Percentiles rank a stretch among this genome's conserved stretches.
phyloP scores from a whole-genome alignment of 768 basidiomycete genomes.

The Pulveroboletus sp. region DNA sequence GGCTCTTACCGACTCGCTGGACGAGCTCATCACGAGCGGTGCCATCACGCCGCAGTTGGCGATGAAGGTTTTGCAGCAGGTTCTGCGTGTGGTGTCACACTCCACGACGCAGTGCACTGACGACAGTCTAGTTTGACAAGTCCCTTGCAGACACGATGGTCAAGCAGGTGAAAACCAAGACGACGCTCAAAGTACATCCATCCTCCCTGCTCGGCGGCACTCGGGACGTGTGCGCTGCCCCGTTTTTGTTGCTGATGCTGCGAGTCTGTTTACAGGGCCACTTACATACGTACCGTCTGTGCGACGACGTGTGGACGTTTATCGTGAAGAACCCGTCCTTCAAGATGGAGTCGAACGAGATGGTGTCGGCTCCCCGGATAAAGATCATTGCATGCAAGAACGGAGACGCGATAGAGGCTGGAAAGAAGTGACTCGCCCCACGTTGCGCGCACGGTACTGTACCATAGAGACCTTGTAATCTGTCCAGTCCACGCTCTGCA shows the following conservation, averaged over 20 bases:
- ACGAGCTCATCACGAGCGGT: conserved; percentile 95
- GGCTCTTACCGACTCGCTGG: conserved; percentile 95
- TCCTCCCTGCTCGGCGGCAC: background rate
- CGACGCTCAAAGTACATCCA: conserved; percentile 73
- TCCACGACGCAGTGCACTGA: conserved; percentile 10
- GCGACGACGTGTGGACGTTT: conserved; percentile 99
- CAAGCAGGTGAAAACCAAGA: conserved; percentile 93
- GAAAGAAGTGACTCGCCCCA: conserved; percentile 56
- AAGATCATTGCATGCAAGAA: conserved; percentile 99
- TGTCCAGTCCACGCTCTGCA: background rate
- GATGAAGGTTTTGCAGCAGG: conserved; percentile 98
- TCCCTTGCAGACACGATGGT: conserved; percentile 89
- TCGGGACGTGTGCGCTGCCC: background rate
- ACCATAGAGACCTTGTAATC: conserved; percentile 29
- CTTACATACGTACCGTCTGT: conserved; percentile 85
- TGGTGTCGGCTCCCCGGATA: conserved; percentile 70
- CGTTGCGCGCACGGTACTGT: conserved; percentile 7
- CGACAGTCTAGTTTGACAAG: conserved; percentile 79
- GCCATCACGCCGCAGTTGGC: conserved; percentile 96
- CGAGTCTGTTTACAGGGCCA: conserved; percentile 55
- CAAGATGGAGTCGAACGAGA: conserved; percentile 92
- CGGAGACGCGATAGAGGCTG: conserved; percentile 79
- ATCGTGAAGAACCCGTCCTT: conserved; percentile 89
- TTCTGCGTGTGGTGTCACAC: conserved; percentile 32
- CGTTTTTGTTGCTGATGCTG: background rate